These are phyloP conservation scores for Chlorella variabilis DNA, from an alignment of 163 green algal species.

Conservation along the genomic window DNA sequence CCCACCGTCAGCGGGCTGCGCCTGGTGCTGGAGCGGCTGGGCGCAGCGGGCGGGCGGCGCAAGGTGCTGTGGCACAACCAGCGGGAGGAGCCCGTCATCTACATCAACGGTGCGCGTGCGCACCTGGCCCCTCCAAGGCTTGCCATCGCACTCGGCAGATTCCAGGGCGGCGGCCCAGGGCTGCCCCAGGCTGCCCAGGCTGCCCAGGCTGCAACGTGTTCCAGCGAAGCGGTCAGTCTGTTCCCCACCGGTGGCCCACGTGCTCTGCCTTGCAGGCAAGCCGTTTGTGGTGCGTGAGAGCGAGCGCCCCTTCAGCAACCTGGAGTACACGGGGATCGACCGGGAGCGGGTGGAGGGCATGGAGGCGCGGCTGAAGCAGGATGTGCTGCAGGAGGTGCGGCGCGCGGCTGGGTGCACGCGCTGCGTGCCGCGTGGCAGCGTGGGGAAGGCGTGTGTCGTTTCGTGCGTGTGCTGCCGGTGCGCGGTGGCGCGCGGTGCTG, in stretches of 20 bases:
- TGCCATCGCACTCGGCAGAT: too few relatives aligned
- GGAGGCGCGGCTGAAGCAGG: slow-evolving; percentile 89
- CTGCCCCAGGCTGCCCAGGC: too few relatives aligned
- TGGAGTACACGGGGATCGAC: slow-evolving; percentile 98
- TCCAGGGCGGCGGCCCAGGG: too few relatives aligned
- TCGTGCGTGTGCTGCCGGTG: neutral
- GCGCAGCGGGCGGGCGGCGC: slow-evolving; percentile 58
- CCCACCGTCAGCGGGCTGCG: slow-evolving; percentile 88
- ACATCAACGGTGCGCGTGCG: slow-evolving; percentile 88
- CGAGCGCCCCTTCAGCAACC: slow-evolving; percentile 93
- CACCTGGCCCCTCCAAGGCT: too few relatives aligned
- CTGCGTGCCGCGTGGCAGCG: too few relatives aligned
- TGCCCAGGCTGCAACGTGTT: too few relatives aligned
- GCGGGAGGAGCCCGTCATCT: slow-evolving; percentile 94
- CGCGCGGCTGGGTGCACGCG: too few relatives aligned
- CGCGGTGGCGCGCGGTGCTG: neutral
- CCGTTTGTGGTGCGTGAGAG: slow-evolving; percentile 95
- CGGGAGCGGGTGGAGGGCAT: slow-evolving; percentile 88
- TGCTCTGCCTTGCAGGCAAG: slow-evolving; percentile 52
- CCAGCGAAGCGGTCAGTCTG: too few relatives aligned
- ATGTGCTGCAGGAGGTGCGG: slow-evolving; percentile 85
- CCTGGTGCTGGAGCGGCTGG: slow-evolving; percentile 81
- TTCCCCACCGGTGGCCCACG: too few relatives aligned
- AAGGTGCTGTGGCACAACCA: slow-evolving; percentile 94
- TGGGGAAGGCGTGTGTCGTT: too few relatives aligned